Evolutionary conservation across 176 grass and related monocot species (phyloP).

Genomic region (Aegilops speltoides): DNA sequence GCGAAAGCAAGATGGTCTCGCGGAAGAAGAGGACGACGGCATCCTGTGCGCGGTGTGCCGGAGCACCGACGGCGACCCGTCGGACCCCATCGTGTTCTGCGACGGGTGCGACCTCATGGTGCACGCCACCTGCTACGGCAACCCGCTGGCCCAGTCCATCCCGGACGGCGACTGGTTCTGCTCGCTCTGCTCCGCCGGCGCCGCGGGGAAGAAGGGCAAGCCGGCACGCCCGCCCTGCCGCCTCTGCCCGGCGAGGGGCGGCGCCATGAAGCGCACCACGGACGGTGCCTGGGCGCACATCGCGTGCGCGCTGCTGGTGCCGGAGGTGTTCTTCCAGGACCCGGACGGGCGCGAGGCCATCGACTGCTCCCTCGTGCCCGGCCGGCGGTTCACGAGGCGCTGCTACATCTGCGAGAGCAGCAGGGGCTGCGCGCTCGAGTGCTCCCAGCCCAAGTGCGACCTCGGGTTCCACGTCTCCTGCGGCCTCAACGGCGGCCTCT

Average conservation of each 20-base stretch:
- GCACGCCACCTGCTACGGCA: conserved; percentile 87
- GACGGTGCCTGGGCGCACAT: conserved; percentile 78
- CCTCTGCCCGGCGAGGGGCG: conserved; percentile 67
- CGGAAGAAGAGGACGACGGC: conserved; percentile 64
- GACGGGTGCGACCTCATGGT: conserved; percentile 96
- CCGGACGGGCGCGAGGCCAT: conserved; percentile 70
- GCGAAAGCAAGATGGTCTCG: neutral
- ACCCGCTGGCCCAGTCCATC: conserved; percentile 55
- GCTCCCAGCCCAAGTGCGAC: conserved; percentile 75
- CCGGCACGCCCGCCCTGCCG: conserved; percentile 31
- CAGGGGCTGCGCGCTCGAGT: conserved; percentile 68
- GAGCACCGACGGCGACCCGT: conserved; percentile 83
- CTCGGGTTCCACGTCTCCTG: conserved; percentile 89
- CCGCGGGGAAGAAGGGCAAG: conserved; percentile 1
- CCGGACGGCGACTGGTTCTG: conserved; percentile 98
- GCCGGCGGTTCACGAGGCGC: conserved; percentile 38
- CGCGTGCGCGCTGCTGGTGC: conserved; percentile 76
- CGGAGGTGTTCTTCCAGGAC: conserved; percentile 91
- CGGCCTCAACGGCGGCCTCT: conserved; percentile 55
- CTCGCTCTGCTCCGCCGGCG: conserved; percentile 35
- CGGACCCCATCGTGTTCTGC: conserved; percentile 95
- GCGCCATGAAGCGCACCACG: conserved; percentile 74
- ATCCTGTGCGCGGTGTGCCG: conserved; percentile 69
- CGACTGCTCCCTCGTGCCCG: conserved; percentile 73
- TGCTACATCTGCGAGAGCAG: conserved; percentile 75